A percentile compares a stretch with the other conserved stretches of the same genome.
Conservation (phyloP, 2,329 filamentous ascomycete genomes). For the Stagonosporopsis chrysanthemi region DNA sequence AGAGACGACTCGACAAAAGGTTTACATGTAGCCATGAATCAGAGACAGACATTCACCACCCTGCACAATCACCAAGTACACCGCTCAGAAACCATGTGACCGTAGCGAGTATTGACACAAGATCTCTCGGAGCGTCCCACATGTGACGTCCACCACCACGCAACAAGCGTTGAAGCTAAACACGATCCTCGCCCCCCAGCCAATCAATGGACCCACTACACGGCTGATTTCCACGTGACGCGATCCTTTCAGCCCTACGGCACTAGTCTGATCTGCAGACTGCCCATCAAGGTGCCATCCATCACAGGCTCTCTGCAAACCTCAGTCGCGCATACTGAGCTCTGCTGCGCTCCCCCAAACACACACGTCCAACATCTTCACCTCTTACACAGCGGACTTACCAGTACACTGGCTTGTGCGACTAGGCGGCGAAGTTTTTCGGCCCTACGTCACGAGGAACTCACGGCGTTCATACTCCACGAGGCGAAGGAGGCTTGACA, state of each 20-base stretch:
- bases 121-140: too few relatives aligned
- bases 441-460: constrained; percentile 33
- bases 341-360: background rate
- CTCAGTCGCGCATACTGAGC: background rate
- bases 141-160: too few relatives aligned
- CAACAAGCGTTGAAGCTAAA: too few relatives aligned
- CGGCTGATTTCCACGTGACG: constrained; percentile 8
- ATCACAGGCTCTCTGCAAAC: constrained; percentile 4
- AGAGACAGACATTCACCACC: background rate
- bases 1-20: background rate
- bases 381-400: background rate
- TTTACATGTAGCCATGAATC: background rate
- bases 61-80: background rate
- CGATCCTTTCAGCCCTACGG: constrained; percentile 10
- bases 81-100: background rate
- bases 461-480: background rate
- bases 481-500: too few relatives aligned
- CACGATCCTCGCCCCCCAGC: background rate
- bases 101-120: background rate
- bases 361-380: background rate
- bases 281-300: constrained; percentile 29
- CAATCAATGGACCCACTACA: constrained; percentile 5
- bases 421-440: constrained; percentile 13
- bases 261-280: constrained; percentile 20
- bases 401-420: background rate